Percentiles rank a stretch among this genome's conserved stretches.
These are phyloP conservation scores for Psophocarpus tetragonolobus DNA, from an alignment of 306 rosid species.

Conservation along the genomic window DNA sequence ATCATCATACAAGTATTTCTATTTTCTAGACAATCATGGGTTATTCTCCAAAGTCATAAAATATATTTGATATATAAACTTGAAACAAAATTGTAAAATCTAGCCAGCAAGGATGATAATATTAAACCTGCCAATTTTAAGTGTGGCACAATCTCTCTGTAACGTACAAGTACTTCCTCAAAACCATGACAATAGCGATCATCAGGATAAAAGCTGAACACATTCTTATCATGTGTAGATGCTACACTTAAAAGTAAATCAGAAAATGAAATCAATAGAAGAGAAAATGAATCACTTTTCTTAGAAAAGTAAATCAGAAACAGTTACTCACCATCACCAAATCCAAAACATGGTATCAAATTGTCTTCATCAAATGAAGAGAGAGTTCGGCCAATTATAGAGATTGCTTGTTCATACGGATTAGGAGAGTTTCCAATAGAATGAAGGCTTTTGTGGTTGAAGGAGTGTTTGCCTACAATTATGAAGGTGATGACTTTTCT, in stretches of 20 bases:
- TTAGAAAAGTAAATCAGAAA: slow-evolving; percentile 11
- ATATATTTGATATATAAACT: not conserved
- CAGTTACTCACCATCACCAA: slow-evolving; percentile 77
- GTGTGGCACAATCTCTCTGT: slow-evolving; percentile 70
- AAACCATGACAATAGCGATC: slow-evolving; percentile 65
- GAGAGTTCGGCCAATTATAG: slow-evolving; percentile 77
- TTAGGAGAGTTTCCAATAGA: slow-evolving; percentile 56
- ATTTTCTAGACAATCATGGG: not conserved
- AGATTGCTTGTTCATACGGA: slow-evolving; percentile 91
- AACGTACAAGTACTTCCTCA: slow-evolving; percentile 78
- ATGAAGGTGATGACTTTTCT: slow-evolving; percentile 33
- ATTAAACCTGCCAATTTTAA: slow-evolving; percentile 69
- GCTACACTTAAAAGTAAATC: slow-evolving; percentile 54
- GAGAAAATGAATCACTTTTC: not conserved
- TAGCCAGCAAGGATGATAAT: slow-evolving; percentile 25
- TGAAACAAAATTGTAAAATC: not conserved
- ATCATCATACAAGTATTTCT: not conserved
- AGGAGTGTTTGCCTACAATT: slow-evolving; percentile 66
- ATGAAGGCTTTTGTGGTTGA: slow-evolving; percentile 79
- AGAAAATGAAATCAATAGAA: slow-evolving; percentile 26
- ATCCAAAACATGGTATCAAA: slow-evolving; percentile 91
- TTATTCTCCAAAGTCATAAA: not conserved
- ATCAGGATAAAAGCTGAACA: slow-evolving; percentile 68
- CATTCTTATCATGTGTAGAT: slow-evolving; percentile 74
- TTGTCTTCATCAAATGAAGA: slow-evolving; percentile 89